A percentile compares a stretch with the other conserved stretches of the same genome.
These are phyloP conservation scores for Calonectria pauciramosa DNA, from an alignment of 2,329 filamentous ascomycete genomes.

Conservation along the genomic window DNA sequence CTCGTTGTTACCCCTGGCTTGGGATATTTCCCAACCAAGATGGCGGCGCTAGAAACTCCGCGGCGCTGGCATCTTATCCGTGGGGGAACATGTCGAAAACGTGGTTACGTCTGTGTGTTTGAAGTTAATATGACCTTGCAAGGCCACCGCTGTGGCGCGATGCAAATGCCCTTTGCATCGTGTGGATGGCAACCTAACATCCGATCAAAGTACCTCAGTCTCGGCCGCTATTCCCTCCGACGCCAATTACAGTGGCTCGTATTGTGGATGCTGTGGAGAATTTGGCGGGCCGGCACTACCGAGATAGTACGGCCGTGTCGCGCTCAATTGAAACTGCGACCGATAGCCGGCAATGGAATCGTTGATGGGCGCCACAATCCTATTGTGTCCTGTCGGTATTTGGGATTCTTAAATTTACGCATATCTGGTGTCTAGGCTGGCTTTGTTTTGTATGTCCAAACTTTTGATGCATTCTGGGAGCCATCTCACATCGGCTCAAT, in stretches of 20 bases:
- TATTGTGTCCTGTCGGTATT: neutral
- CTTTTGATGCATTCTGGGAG: neutral
- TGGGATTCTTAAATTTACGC: conserved; percentile 3
- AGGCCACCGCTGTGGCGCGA: neutral
- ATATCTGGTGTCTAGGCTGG: neutral
- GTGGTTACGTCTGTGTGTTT: neutral
- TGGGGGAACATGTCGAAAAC: neutral
- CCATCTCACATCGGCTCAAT: neutral
- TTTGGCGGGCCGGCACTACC: neutral
- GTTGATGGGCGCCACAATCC: neutral
- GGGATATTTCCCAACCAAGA: neutral
- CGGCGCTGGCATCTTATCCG: neutral
- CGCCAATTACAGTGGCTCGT: neutral
- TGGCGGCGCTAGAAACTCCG: neutral
- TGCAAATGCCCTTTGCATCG: neutral
- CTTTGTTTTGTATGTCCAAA: too few relatives aligned
- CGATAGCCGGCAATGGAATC: neutral
- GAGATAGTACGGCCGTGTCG: neutral
- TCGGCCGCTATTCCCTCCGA: neutral
- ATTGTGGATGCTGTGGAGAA: neutral
- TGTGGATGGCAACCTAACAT: neutral
- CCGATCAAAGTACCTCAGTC: neutral
- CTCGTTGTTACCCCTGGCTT: neutral
- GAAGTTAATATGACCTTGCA: neutral
- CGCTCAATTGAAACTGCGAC: neutral